Evolutionary conservation across 768 basidiomycete species (phyloP), one percentile per base, ranked within the genome.

Genomic region (Collybia sordida): DNA sequence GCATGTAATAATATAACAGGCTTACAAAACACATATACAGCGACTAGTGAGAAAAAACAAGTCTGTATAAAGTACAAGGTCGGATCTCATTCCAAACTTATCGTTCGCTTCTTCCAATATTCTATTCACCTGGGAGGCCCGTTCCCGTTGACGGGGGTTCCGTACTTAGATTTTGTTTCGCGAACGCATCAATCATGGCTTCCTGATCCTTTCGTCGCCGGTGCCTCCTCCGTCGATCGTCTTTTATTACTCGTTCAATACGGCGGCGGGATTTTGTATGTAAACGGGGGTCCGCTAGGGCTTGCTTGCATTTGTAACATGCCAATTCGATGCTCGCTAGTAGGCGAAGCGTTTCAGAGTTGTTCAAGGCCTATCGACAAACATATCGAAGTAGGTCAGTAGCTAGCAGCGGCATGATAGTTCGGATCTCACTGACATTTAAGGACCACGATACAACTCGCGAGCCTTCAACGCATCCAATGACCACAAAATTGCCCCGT

Each of bases 271-370:
- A 68, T 59, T 85, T 86, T 59, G 67, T 69, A 58, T 88, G 86
- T 37, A 72, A 64, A 25, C 81, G 77, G n/a, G 89, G 85, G 66
- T 90, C 87, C 42, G 77, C 62, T 14, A 89, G 63, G 3, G 83
- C 81, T 57, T 84, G 77, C 60, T 82, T 86, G 71, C 84, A 88
- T 57, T 79, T 80, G 64, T 90, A 89, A 64, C 88, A 90, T 3
- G 90, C 88, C 28, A 92, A 81, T 61, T 93, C 90, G 54, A 93
- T 88, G 69, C 85, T 88, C 6, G 90, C 89, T 36, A 92, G 75
- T 42, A 93, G 71, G 37, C 88, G 85, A 27, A 93, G 77, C 0
- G 90, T 92, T 62, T 93, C 90, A 6, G 89, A 82, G 59, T 88
- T 86, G 61, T 90, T 93, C 54, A 90, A 66, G 1, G 90, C 89